Base-by-base conservation (phyloP, 2,329 filamentous ascomycete species). In the Aschersonia sp. region DNA sequence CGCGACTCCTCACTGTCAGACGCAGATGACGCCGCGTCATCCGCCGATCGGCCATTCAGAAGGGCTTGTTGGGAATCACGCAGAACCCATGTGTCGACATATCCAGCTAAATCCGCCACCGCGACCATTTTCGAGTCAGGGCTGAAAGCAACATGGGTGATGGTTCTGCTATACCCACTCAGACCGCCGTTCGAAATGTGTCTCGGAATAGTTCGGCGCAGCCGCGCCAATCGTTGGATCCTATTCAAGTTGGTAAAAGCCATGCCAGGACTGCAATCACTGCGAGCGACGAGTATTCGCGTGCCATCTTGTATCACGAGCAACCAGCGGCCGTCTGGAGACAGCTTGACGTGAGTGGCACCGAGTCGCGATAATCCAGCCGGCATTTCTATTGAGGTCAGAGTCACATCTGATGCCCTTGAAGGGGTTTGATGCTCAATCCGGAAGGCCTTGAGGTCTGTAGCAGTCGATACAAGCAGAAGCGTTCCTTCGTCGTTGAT, bases 11-110 rank as follows among this genome's bases (percentile, higher is more conserved):
- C 65, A 42, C 63, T 63, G 46, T 68, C 69, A 31, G 64, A 64
- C 12, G 63, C 57, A 6, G 57, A 61, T 44, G 59, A 58, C 49
- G 55, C 46, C 47, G 57, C 47, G 30, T 60, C 58, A 22, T 62
- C 55, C 7, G 54, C 52, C 33, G 62, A 60, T 50, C 62, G 57
- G 10, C 58, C 60, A 47, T 66, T 60, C 48, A 59, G 54, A 45
- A 55, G 44, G 12, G 51, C 48, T 30, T 62, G 56, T 4, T 52
- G 53, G 7, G 61, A 60, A 48, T 66, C 66, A 58, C 78, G 73
- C 47, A 94, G 65, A 1, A 87, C 68, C 85, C 89, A 98, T 14
- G 83, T 87, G 59, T 97, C 89, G 33, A 97, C 72, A 63, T 82
- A 87, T 42, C 92, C 92, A 42, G 84, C 81, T 46, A 96, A 66